Conservation (phyloP, 148 eudicot species). For the Salicornia ramosissima region DNA sequence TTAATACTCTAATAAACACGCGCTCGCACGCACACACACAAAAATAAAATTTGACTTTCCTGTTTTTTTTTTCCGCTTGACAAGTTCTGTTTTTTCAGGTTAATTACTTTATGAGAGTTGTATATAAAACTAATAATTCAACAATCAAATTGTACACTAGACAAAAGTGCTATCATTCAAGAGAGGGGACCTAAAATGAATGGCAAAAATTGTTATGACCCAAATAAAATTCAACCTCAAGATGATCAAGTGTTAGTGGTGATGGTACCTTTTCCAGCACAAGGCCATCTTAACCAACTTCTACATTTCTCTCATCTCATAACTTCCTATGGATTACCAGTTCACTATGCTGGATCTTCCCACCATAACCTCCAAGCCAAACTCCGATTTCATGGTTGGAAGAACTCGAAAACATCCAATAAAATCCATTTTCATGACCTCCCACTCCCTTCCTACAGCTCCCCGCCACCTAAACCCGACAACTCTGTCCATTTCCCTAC, state of each 20-base stretch:
- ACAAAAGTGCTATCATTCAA: too few species aligned
- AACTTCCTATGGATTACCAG: conserved; percentile 17
- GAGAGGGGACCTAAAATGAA: too few species aligned
- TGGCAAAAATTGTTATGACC: too few species aligned
- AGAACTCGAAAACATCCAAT: background rate
- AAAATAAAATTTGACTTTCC: too few species aligned
- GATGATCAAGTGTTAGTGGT: conserved; percentile 18
- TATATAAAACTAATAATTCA: too few species aligned
- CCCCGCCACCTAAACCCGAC: conserved; percentile 22
- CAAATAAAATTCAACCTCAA: too few species aligned
- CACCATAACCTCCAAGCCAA: conserved; percentile 29
- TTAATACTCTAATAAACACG: too few species aligned
- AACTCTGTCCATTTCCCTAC: conserved; percentile 18
- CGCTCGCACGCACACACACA: too few species aligned
- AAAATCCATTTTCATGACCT: conserved; percentile 27
- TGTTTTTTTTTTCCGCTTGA: too few species aligned
- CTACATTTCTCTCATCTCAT: conserved; percentile 29
- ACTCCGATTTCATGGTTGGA: conserved; percentile 22
- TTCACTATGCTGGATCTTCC: conserved; percentile 25
- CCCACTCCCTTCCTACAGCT: conserved; percentile 19
- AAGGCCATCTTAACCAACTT: conserved; percentile 30
- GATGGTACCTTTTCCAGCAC: conserved; percentile 26
- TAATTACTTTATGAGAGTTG: too few species aligned
- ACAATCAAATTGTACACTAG: too few species aligned
- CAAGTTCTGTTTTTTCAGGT: too few species aligned